Evolutionary conservation across 768 basidiomycete genomes (phyloP), one percentile per base, ranked within the genome.

Genomic region (Pleurotus citrinopileatus): DNA sequence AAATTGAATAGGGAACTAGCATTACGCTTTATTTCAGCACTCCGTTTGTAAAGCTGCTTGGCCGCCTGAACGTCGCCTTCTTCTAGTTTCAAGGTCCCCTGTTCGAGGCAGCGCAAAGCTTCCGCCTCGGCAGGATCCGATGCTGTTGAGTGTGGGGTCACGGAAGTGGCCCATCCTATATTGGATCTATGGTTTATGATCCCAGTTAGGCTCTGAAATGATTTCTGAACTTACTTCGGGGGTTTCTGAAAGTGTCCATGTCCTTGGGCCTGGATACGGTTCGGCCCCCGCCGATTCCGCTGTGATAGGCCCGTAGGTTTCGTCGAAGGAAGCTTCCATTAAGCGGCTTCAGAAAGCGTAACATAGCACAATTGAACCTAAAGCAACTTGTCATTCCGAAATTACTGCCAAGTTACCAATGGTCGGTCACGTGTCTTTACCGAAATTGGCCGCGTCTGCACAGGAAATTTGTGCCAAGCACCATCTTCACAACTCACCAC

Each of bases 1-100:
- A 93, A 78, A 65, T 94, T 94, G 70, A 93, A 94, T 34, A 94
- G 77, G 10, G 88, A 85, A 66, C 87, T 89, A 8, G 90, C 87
- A 52, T 79, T 89, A 55, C 84, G 81, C 65, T 87, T 86, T 54
- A 94, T 89, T 63, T 91, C 84, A 25, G 85, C 80, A 62, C 90
- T 91, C 59, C 90, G 82, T 67, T 80, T 74, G 70, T 93, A 94
- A 34, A 89, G 76, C 43, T 74, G 74, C 67, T 88, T 92, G 48
- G 91, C 91, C 47, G 77, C 82, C 60, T 88, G 76, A 2, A 94
- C 83, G 57, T 94, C 92, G 19, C 92, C 92, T 62, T 92, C 89
- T 67, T 93, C 92, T 29, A 94, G 74, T 61, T 89, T 90, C 60
- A 81, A 77, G 1, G 92, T 93, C 36, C 92, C 91, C 63, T 87